Percentiles rank a stretch among this genome's conserved stretches.
These are phyloP conservation scores for Mariannaea sp. DNA, from an alignment of 2,329 filamentous ascomycete species.

Conservation along the genomic window DNA sequence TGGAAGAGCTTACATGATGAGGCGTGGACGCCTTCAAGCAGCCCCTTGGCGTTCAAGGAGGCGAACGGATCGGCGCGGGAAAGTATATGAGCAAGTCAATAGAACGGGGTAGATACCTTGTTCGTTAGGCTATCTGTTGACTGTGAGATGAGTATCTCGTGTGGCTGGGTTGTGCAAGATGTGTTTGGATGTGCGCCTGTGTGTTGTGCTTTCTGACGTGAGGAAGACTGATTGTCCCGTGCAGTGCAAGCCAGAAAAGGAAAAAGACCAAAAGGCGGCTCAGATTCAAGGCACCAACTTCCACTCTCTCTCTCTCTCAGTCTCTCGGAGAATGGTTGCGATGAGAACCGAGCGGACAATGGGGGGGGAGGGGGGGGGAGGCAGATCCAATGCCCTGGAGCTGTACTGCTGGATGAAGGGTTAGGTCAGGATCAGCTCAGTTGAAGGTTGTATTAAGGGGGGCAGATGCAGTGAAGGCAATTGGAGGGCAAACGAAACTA, in stretches of 20 bases:
- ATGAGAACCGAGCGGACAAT: background rate
- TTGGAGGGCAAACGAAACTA: conserved; percentile 9
- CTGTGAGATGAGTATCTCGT: conserved; percentile 20
- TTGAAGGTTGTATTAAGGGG: conserved; percentile 14
- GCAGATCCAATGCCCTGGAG: conserved; percentile 12
- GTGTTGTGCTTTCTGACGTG: conserved; percentile 1
- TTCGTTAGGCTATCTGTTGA: conserved; percentile 12
- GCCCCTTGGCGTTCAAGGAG: conserved; percentile 29
- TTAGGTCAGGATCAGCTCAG: conserved; percentile 27
- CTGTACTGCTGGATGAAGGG: conserved; percentile 9
- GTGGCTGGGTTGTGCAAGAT: conserved; percentile 33
- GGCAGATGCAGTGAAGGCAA: conserved; percentile 9
- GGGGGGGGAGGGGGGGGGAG: background rate
- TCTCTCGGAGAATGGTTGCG: background rate
- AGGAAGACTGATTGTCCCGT: conserved; percentile 2
- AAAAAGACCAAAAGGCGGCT: conserved; percentile 19
- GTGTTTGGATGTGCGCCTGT: background rate
- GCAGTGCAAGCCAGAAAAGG: conserved; percentile 9
- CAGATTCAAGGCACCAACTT: conserved; percentile 1
- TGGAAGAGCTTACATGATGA: conserved; percentile 44
- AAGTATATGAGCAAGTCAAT: conserved; percentile 17
- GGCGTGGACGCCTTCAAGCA: conserved; percentile 34
- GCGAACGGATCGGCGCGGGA: conserved; percentile 22
- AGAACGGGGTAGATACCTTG: conserved; percentile 10
- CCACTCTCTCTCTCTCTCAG: conserved; percentile 2